Evolutionary conservation across 1,284 basidiomycete species (phyloP).

Genomic region (Athelia sp.): DNA sequence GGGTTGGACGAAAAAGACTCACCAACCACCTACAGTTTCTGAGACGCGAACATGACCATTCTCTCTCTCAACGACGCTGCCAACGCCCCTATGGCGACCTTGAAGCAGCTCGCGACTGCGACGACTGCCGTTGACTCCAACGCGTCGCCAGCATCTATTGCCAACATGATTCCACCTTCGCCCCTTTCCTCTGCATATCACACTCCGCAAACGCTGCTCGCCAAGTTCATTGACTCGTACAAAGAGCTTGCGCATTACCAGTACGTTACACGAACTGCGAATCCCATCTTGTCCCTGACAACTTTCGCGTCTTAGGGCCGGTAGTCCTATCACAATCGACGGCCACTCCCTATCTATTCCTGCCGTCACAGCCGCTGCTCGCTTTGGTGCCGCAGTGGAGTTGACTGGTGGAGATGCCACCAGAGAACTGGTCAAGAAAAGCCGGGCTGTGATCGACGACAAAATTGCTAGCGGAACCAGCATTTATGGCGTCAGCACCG

Average conservation of each 20-base stretch:
- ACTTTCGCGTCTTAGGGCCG: slow-evolving; percentile 35
- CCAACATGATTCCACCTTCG: too few species aligned
- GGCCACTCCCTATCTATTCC: slow-evolving; percentile 70
- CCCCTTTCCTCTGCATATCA: too few species aligned
- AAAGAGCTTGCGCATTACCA: slow-evolving; percentile 52
- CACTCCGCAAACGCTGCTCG: not conserved
- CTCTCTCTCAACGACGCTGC: too few species aligned
- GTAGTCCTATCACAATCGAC: slow-evolving; percentile 57
- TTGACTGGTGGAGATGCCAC: slow-evolving; percentile 45
- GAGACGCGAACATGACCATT: too few species aligned
- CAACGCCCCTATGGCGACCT: too few species aligned
- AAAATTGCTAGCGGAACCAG: slow-evolving; percentile 67
- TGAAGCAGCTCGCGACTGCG: too few species aligned
- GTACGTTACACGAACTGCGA: slow-evolving; percentile 27
- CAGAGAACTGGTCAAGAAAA: slow-evolving; percentile 30
- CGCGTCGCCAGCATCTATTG: too few species aligned
- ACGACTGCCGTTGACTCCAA: too few species aligned
- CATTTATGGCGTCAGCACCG: slow-evolving; percentile 80
- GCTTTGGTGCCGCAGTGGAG: slow-evolving; percentile 50
- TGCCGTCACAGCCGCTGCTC: slow-evolving; percentile 67
- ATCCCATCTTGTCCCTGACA: slow-evolving; percentile 6
- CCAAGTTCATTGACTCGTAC: slow-evolving; percentile 10
- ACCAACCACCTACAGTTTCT: too few species aligned
- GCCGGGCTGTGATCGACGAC: slow-evolving; percentile 48
- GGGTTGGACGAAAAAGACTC: too few species aligned